Percentiles rank a stretch among this genome's conserved stretches.
Conservation (phyloP, 768 basidiomycete genomes). For the Lentinula detonsa region DNA sequence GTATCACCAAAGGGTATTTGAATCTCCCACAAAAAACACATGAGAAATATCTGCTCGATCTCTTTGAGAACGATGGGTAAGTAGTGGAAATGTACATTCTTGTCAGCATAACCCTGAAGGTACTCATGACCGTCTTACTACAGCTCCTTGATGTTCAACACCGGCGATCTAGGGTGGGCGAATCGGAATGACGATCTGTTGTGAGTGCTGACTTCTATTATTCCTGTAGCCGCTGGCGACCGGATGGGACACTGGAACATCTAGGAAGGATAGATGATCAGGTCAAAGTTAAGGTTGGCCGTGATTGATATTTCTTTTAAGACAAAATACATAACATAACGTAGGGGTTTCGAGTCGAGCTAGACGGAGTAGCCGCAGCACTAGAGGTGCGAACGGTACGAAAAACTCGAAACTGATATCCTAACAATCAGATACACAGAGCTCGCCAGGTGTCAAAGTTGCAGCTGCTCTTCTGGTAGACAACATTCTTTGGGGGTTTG, state of each 20-base stretch:
- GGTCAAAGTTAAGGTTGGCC: constrained; percentile 51
- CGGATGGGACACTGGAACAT: constrained; percentile 49
- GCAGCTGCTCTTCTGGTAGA: constrained; percentile 49
- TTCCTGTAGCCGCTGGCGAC: constrained; percentile 35
- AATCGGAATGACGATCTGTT: background rate
- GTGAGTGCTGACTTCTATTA: constrained; percentile 3
- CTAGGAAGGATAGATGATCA: constrained; percentile 59
- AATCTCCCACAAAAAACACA: constrained; percentile 49
- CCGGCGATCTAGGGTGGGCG: constrained; percentile 49
- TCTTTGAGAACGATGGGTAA: constrained; percentile 42
- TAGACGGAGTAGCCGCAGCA: constrained; percentile 55
- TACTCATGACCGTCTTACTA: background rate
- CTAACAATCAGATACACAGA: constrained; percentile 18
- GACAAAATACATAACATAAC: background rate
- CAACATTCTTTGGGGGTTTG: constrained; percentile 50
- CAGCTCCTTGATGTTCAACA: constrained; percentile 54
- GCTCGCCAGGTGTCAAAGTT: constrained; percentile 32
- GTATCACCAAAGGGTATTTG: constrained; percentile 50
- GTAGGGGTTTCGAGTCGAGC: constrained; percentile 58
- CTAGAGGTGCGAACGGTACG: constrained; percentile 38
- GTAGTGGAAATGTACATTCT: constrained; percentile 10
- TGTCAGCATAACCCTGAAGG: background rate
- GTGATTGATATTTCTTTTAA: background rate
- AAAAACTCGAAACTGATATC: constrained; percentile 10
- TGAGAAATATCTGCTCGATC: constrained; percentile 45